phyloP scores from a whole-genome alignment of 176 grass and related monocot species.

The Bonia amplexicaulis region DNA sequence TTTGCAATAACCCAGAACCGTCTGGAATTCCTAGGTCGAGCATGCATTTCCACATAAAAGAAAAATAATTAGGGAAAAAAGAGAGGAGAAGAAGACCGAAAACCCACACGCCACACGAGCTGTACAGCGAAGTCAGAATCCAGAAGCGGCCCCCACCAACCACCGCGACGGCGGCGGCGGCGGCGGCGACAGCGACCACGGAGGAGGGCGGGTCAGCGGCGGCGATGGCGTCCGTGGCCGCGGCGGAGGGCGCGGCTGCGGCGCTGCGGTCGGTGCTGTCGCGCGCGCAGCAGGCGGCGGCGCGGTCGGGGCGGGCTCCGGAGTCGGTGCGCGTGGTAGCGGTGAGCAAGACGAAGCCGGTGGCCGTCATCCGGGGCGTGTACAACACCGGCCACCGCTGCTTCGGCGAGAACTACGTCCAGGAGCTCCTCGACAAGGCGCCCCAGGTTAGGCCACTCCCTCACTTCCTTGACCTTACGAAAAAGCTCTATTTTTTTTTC shows the following conservation, averaged over 20 bases:
- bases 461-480: too few relatives aligned
- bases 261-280: slow-evolving; percentile 65
- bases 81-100: too few relatives aligned
- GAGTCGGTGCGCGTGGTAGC: slow-evolving; percentile 55
- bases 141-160: slow-evolving; percentile 5
- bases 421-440: slow-evolving; percentile 89
- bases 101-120: neutral
- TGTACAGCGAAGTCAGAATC: neutral
- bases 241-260: slow-evolving; percentile 39
- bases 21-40: neutral
- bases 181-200: neutral
- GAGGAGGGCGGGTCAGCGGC: slow-evolving; percentile 9
- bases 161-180: neutral
- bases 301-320: slow-evolving; percentile 32
- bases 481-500: neutral
- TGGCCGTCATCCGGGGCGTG: slow-evolving; percentile 43
- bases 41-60: neutral
- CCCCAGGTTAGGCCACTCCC: slow-evolving; percentile 50
- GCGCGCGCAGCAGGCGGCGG: slow-evolving; percentile 70
- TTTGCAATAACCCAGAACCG: neutral
- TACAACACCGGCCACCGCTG: slow-evolving; percentile 81
- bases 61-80: neutral
- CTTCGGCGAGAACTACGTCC: slow-evolving; percentile 95
- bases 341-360: slow-evolving; percentile 74
- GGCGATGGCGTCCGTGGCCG: slow-evolving; percentile 50